Evolutionary conservation across 2,329 filamentous ascomycete genomes (phyloP).

Genomic region (Botryotinia globosa): DNA sequence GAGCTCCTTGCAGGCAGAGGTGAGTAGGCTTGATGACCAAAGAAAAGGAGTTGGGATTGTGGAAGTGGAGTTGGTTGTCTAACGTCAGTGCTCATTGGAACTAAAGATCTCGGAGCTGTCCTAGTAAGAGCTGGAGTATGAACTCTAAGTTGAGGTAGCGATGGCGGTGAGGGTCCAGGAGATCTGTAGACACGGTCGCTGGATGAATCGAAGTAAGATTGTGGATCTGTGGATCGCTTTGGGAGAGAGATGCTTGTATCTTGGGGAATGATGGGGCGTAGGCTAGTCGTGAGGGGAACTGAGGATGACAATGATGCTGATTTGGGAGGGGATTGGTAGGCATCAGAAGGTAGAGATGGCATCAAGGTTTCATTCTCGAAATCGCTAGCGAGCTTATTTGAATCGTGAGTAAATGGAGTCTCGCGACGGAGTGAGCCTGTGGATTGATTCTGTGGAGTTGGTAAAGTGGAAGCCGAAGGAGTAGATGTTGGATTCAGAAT

Average conservation of each 20-base stretch:
- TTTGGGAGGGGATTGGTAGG: neutral
- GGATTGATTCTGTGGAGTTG: neutral
- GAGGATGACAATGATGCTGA: neutral
- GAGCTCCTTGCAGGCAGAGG: neutral
- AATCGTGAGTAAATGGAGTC: neutral
- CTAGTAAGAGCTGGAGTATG: neutral
- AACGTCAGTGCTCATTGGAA: neutral
- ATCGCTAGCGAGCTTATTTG: neutral
- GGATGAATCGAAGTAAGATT: neutral
- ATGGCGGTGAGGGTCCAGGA: neutral
- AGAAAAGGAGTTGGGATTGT: neutral
- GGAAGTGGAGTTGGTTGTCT: neutral
- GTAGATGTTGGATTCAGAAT: neutral
- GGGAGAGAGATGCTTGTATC: neutral
- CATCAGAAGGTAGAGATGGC: neutral
- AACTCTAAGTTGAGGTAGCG: neutral
- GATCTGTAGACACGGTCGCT: neutral
- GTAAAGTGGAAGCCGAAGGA: neutral
- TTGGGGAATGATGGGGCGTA: neutral
- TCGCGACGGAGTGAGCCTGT: neutral
- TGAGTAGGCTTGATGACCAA: neutral
- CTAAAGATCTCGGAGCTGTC: neutral
- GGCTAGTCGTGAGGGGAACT: too few relatives aligned
- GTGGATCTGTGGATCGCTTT: neutral
- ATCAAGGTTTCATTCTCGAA: neutral